phyloP scores from a whole-genome alignment of 1,284 basidiomycete species.

The Albatrellus sp. region DNA sequence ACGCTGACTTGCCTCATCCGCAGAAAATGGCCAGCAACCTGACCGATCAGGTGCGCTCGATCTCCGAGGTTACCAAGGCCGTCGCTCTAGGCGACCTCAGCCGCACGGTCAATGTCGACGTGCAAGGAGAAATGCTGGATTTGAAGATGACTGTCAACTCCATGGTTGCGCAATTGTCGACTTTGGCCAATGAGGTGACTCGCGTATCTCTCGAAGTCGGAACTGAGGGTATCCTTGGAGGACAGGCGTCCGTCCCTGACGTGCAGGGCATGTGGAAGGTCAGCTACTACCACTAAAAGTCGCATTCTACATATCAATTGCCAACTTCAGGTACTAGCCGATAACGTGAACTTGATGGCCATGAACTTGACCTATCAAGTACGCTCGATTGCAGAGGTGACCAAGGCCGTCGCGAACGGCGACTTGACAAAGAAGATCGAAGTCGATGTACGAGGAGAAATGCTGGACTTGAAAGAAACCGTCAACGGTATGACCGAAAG shows the following conservation, averaged over 20 bases:
- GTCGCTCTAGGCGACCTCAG: conserved; percentile 88
- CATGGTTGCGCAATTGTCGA: conserved; percentile 82
- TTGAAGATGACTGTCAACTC: conserved; percentile 86
- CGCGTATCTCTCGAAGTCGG: conserved; percentile 87
- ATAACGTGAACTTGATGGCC: conserved; percentile 83
- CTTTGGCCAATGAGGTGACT: conserved; percentile 77
- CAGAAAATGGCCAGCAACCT: conserved; percentile 86
- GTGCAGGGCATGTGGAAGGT: conserved; percentile 91
- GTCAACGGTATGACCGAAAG: conserved; percentile 90
- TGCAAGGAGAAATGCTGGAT: conserved; percentile 94
- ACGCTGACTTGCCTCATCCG: conserved; percentile 2
- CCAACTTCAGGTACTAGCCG: conserved; percentile 43
- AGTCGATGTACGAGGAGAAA: conserved; percentile 85
- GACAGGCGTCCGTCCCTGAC: conserved; percentile 80
- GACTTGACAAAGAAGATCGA: conserved; percentile 86
- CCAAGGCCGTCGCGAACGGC: conserved; percentile 82
- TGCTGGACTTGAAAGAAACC: conserved; percentile 76
- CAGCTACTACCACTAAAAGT: conserved; percentile 8
- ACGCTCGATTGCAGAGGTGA: conserved; percentile 76
- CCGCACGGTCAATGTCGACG: conserved; percentile 89
- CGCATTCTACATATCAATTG: too few relatives aligned
- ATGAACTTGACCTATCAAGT: conserved; percentile 91
- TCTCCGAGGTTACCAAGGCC: conserved; percentile 94
- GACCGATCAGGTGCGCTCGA: conserved; percentile 94
- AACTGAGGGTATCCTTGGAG: conserved; percentile 91